Conservation (phyloP, 176 grass and related monocot genomes). For the Luzula sylvatica region DNA sequence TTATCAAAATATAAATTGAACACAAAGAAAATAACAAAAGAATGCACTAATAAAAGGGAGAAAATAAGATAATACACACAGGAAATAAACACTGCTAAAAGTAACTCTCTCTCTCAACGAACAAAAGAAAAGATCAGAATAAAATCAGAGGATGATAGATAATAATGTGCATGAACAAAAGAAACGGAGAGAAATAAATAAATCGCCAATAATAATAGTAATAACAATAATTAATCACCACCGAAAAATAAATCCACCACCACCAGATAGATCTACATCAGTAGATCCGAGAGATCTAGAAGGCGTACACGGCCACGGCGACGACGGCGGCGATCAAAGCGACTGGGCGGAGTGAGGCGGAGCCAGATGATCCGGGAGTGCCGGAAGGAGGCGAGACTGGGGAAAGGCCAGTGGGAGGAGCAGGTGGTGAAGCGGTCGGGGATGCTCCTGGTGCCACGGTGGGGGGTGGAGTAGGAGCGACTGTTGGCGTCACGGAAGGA, state of each 20-base stretch:
- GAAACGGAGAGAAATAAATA: constrained; percentile 14
- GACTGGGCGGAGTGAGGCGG: not conserved
- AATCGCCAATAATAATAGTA: constrained; percentile 9
- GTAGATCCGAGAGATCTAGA: constrained; percentile 8
- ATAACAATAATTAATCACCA: constrained; percentile 14
- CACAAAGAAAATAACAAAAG: not conserved
- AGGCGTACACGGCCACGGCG: not conserved
- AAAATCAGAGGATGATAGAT: constrained; percentile 8
- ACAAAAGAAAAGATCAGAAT: constrained; percentile 18
- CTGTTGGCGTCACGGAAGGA: not conserved
- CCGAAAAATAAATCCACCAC: not conserved
- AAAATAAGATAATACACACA: constrained; percentile 22
- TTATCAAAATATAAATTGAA: not conserved
- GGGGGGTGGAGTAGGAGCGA: not conserved
- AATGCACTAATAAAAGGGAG: constrained; percentile 17
- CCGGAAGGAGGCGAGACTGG: not conserved
- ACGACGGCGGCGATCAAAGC: constrained; percentile 2
- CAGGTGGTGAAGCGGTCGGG: not conserved
- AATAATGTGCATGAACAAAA: constrained; percentile 17
- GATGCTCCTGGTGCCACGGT: not conserved
- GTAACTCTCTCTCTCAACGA: constrained; percentile 13
- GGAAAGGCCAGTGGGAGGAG: not conserved
- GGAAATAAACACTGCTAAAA: constrained; percentile 8
- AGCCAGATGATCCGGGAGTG: not conserved
- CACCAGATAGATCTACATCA: constrained; percentile 3